Conservation (phyloP, 305 asterid species). For the Fraxinus paxiana region DNA sequence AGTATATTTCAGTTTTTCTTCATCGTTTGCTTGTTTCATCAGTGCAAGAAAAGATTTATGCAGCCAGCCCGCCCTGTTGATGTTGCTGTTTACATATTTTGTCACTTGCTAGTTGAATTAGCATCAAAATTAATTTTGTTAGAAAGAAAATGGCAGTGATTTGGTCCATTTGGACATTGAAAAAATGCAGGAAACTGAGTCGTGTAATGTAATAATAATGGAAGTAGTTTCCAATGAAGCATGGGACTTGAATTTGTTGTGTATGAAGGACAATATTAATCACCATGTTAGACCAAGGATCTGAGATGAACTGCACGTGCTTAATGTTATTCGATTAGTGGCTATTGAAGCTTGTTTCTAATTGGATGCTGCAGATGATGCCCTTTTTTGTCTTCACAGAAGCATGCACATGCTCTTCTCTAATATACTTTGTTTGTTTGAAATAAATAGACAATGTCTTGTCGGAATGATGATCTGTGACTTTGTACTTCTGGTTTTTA, state of each 20-base stretch:
- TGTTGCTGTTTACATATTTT: background rate
- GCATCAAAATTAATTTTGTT: background rate
- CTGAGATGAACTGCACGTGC: background rate
- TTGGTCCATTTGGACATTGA: background rate
- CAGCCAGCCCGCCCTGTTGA: background rate
- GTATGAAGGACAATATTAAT: background rate
- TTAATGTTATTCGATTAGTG: background rate
- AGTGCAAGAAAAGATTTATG: background rate
- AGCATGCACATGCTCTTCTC: background rate
- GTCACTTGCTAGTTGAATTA: background rate
- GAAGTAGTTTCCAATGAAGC: background rate
- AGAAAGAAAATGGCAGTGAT: background rate
- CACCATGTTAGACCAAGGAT: background rate
- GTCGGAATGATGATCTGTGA: background rate
- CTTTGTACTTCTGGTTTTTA: background rate
- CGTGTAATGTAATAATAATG: background rate
- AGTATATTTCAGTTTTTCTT: background rate
- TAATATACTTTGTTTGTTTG: background rate
- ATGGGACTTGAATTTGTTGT: background rate
- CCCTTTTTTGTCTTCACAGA: conserved; percentile 9
- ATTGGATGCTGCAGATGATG: conserved; percentile 10
- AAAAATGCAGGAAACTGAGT: background rate
- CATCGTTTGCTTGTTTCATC: background rate
- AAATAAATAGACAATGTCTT: background rate
- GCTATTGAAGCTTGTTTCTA: background rate